These are phyloP conservation scores for Ceratocystis huliohia DNA, from an alignment of 2,329 filamentous ascomycete species.

Conservation along the genomic window DNA sequence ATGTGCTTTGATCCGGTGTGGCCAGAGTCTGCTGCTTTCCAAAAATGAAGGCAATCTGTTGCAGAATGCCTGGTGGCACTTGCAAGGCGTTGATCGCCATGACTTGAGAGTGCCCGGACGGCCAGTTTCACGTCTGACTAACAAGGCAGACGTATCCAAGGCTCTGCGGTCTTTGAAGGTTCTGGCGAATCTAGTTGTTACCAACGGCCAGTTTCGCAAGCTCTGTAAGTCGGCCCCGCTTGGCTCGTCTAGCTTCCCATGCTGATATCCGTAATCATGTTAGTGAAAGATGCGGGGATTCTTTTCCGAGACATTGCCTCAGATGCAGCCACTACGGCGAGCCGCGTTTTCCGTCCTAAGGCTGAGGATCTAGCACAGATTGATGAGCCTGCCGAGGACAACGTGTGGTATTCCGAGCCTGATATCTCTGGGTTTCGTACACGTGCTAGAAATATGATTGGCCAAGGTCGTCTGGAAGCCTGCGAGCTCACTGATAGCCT, in stretches of 20 bases:
- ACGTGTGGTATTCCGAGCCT: slow-evolving; percentile 85
- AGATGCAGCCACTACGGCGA: slow-evolving; percentile 72
- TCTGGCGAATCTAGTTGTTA: slow-evolving; percentile 76
- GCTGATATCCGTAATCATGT: slow-evolving; percentile 12
- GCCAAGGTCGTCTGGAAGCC: slow-evolving; percentile 49
- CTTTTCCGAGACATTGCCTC: slow-evolving; percentile 83
- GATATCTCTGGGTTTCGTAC: slow-evolving; percentile 58
- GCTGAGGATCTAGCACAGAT: slow-evolving; percentile 66
- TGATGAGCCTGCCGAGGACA: slow-evolving; percentile 74
- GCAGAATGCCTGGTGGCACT: slow-evolving; percentile 96
- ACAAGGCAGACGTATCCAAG: slow-evolving; percentile 71
- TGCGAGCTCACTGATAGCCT: slow-evolving; percentile 48
- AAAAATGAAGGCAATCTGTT: slow-evolving; percentile 93
- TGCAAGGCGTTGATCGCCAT: slow-evolving; percentile 57
- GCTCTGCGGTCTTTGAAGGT: slow-evolving; percentile 76
- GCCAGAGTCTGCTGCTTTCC: slow-evolving; percentile 71
- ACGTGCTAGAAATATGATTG: slow-evolving; percentile 52
- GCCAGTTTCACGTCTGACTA: slow-evolving; percentile 61
- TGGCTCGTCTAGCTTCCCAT: slow-evolving; percentile 1
- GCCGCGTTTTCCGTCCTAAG: slow-evolving; percentile 60
- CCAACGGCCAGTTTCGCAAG: slow-evolving; percentile 93
- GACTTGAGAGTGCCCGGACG: slow-evolving; percentile 49
- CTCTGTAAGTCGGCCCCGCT: slow-evolving; percentile 47
- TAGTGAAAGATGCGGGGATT: slow-evolving; percentile 64
- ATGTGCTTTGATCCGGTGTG: slow-evolving; percentile 65